phyloP scores from a whole-genome alignment of 2,329 filamentous ascomycete genomes.

The Exophiala viscosa region DNA sequence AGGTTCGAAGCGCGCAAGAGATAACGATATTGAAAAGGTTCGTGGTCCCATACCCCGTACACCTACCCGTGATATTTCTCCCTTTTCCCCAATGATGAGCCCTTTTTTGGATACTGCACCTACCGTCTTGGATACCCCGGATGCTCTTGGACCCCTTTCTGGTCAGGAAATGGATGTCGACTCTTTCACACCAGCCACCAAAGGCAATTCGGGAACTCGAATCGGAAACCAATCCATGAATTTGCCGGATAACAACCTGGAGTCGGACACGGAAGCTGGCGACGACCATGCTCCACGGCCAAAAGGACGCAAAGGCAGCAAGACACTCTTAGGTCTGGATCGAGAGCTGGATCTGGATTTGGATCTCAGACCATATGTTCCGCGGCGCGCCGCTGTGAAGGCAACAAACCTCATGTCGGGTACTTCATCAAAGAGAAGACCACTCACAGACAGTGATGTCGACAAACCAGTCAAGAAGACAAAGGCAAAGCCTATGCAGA shows the following conservation, averaged over 20 bases:
- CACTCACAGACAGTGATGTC: not conserved
- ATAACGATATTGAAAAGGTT: conserved; percentile 49
- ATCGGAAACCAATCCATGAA: not conserved
- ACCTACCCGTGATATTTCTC: conserved; percentile 2
- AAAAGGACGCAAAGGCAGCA: not conserved
- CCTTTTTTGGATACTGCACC: not conserved
- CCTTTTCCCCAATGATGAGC: not conserved
- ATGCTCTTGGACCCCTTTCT: not conserved
- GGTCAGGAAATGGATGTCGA: not conserved
- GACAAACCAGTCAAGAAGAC: not conserved
- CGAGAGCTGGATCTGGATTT: not conserved
- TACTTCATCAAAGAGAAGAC: not conserved
- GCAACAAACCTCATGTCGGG: not conserved
- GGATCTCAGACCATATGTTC: conserved; percentile 1
- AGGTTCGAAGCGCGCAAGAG: conserved; percentile 43
- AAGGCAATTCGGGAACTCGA: not conserved
- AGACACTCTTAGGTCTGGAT: not conserved
- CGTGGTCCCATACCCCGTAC: conserved; percentile 16
- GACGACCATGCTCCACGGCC: not conserved
- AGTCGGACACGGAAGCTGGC: too few species aligned
- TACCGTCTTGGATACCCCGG: not conserved
- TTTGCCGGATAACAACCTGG: too few species aligned
- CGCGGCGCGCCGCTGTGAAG: conserved; percentile 12
- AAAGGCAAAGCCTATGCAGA: not conserved
- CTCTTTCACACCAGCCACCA: not conserved